These are phyloP conservation scores for Starmera amethionina DNA, from an alignment of 805 yeast species.

Conservation along the genomic window DNA sequence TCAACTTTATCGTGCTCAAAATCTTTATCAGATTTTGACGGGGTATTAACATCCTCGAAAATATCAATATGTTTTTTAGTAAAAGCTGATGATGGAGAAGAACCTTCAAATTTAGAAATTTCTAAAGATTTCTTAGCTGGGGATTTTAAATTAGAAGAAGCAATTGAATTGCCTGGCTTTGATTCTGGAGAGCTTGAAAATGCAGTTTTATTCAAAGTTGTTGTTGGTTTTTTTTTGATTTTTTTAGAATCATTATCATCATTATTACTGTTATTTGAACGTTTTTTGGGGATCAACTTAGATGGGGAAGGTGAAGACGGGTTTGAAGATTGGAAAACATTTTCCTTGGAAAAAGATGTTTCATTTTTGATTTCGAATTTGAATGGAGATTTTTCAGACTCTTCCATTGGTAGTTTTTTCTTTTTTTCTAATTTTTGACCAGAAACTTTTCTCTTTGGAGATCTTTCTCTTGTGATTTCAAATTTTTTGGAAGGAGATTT, in stretches of 20 bases:
- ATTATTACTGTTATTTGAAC: conserved; percentile 3
- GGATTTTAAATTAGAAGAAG: conserved; percentile 5
- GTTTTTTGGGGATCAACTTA: conserved; percentile 15
- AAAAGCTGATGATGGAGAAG: conserved; percentile 5
- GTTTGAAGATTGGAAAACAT: conserved; percentile 24
- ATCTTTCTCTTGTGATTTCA: conserved; percentile 3
- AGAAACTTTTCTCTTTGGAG: conserved; percentile 4
- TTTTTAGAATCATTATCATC: conserved; percentile 4
- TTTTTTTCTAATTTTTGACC: neutral
- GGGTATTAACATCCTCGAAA: neutral
- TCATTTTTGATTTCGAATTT: conserved; percentile 9
- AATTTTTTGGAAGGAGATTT: conserved; percentile 2
- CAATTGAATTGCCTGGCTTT: neutral
- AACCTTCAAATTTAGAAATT: conserved; percentile 16
- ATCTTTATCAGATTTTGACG: too few species aligned
- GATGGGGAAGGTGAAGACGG: conserved; percentile 7
- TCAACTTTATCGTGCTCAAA: too few species aligned
- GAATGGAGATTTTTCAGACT: conserved; percentile 3
- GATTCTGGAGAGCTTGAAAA: conserved; percentile 20
- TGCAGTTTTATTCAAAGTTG: conserved; percentile 14
- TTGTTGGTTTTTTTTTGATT: conserved; percentile 5
- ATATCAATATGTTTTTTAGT: neutral
- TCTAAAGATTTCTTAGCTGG: conserved; percentile 14
- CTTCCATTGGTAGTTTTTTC: neutral
- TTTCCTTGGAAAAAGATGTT: conserved; percentile 23